A percentile compares a stretch with the other conserved stretches of the same genome.
These are phyloP conservation scores for Platanus orientalis DNA, from an alignment of 164 flowering plant species.

Conservation along the genomic window DNA sequence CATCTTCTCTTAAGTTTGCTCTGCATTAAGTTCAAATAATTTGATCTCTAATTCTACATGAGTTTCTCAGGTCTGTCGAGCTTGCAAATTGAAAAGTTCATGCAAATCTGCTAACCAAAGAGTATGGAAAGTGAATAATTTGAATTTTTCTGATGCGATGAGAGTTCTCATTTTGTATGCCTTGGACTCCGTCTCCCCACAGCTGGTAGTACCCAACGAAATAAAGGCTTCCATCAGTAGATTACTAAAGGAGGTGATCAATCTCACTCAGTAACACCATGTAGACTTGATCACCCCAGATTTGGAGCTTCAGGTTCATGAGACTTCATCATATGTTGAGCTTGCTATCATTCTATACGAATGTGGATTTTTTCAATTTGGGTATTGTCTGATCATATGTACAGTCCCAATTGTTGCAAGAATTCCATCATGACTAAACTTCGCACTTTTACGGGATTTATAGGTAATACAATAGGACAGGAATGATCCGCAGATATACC, in stretches of 20 bases:
- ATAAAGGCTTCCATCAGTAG: constrained; percentile 39
- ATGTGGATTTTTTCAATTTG: neutral
- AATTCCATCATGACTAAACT: neutral
- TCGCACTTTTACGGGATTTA: neutral
- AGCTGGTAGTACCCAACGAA: constrained; percentile 44
- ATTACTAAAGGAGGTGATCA: constrained; percentile 45
- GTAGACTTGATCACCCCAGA: neutral
- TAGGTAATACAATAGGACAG: neutral
- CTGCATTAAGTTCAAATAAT: neutral
- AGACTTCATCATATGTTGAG: neutral
- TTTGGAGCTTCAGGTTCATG: constrained; percentile 1
- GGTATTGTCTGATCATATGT: neutral
- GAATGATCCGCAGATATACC: no score
- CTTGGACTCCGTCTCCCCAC: constrained; percentile 33
- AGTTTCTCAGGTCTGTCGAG: constrained; percentile 57
- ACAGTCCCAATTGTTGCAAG: neutral
- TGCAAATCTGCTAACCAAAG: constrained; percentile 59
- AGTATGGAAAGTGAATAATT: constrained; percentile 27
- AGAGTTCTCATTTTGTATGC: constrained; percentile 48
- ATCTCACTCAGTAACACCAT: constrained; percentile 31
- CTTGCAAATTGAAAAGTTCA: constrained; percentile 47
- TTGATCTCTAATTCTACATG: neutral
- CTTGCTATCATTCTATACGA: no score
- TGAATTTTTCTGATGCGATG: constrained; percentile 46
- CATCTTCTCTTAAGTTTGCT: neutral